A percentile compares a stretch with the other conserved stretches of the same genome.
These are phyloP conservation scores for Leccinum arenicola DNA, from an alignment of 768 basidiomycete species.

Conservation along the genomic window DNA sequence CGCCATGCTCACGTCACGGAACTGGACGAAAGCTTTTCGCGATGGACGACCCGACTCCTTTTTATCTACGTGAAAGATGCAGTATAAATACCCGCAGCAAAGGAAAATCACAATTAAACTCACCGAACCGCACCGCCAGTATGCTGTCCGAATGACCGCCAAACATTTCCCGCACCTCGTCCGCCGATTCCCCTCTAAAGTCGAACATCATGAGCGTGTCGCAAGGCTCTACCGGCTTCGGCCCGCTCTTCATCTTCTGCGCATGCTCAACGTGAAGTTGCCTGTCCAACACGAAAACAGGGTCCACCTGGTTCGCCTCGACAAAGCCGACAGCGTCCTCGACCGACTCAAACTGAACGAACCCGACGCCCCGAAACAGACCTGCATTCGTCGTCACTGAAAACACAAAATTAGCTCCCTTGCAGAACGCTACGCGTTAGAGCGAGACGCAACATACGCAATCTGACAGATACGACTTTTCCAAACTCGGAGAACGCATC, in stretches of 20 bases:
- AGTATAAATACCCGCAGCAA: not conserved
- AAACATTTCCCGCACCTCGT: slow-evolving; percentile 27
- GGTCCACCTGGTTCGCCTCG: slow-evolving; percentile 39
- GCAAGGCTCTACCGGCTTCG: slow-evolving; percentile 19
- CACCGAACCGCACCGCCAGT: slow-evolving; percentile 31
- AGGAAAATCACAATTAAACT: slow-evolving; percentile 3
- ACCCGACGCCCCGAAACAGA: slow-evolving; percentile 41
- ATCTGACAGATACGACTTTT: slow-evolving; percentile 32
- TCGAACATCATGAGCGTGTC: slow-evolving; percentile 31
- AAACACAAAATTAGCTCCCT: not conserved
- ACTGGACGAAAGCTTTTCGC: slow-evolving; percentile 53
- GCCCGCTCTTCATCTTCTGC: not conserved
- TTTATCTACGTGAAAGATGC: slow-evolving; percentile 27
- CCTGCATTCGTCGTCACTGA: slow-evolving; percentile 34
- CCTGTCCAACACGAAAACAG: slow-evolving; percentile 48
- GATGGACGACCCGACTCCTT: slow-evolving; percentile 28
- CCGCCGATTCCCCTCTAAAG: slow-evolving; percentile 26
- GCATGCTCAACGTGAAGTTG: slow-evolving; percentile 44
- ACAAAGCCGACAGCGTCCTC: slow-evolving; percentile 38
- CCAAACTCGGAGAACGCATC: slow-evolving; percentile 46
- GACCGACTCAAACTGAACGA: slow-evolving; percentile 40
- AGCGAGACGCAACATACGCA: slow-evolving; percentile 37
- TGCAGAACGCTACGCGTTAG: not conserved
- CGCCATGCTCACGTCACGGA: slow-evolving; percentile 43
- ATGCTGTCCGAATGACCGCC: slow-evolving; percentile 13